Evolutionary conservation across 306 rosid genomes (phyloP).

Genomic region (Begonia peltatifolia): DNA sequence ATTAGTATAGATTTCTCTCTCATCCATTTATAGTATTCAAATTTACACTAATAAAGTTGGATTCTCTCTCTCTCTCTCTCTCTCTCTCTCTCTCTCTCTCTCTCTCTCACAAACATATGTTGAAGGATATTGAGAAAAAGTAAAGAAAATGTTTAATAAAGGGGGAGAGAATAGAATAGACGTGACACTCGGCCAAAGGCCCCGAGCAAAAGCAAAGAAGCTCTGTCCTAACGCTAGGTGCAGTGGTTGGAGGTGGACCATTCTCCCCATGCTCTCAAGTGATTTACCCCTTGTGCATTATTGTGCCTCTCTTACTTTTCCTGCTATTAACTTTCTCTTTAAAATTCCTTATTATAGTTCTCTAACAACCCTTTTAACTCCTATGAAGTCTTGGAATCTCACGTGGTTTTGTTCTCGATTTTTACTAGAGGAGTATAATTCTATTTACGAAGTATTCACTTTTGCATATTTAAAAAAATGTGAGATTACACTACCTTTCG

Average conservation of each 20-base stretch:
- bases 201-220: neutral
- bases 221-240: constrained; percentile 20
- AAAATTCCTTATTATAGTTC: constrained; percentile 11
- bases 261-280: constrained; percentile 32
- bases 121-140: no score
- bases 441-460: no score
- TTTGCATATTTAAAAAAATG: no score
- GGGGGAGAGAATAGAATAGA: neutral
- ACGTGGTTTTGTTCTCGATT: no score
- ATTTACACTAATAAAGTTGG: no score
- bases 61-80: neutral
- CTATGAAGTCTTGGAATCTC: no score
- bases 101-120: no score
- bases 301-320: constrained; percentile 31
- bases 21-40: no score
- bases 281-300: constrained; percentile 34
- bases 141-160: neutral
- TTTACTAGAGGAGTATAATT: no score
- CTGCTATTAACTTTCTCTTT: constrained; percentile 18
- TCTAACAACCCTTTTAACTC: no score
- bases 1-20: no score
- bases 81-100: neutral
- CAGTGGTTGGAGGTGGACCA: constrained; percentile 37
- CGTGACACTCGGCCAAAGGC: neutral
- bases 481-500: no score